phyloP scores from a whole-genome alignment of 2,329 filamentous ascomycete species.

The Fusarium armeniacum region DNA sequence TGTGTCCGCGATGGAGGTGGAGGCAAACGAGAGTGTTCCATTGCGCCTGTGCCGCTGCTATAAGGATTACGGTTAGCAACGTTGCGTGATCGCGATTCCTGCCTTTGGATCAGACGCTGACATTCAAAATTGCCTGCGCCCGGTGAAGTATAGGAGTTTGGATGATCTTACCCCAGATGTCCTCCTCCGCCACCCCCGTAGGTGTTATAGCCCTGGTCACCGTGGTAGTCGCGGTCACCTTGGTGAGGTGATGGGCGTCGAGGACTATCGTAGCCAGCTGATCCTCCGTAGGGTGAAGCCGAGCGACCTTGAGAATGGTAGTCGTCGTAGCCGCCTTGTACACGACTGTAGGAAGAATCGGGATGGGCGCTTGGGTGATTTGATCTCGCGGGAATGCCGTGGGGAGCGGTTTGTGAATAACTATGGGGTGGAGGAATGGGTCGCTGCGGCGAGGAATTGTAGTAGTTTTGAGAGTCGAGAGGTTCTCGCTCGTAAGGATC shows the following conservation, averaged over 20 bases:
- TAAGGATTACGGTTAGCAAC: constrained; percentile 75
- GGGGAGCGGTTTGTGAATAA: constrained; percentile 44
- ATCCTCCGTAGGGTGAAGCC: constrained; percentile 41
- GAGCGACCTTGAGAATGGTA: constrained; percentile 35
- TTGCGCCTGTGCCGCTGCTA: constrained; percentile 74
- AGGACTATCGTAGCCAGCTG: constrained; percentile 43
- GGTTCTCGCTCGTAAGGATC: constrained; percentile 56
- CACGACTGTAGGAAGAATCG: constrained; percentile 45
- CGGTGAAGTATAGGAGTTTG: constrained; percentile 60
- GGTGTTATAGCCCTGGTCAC: constrained; percentile 33
- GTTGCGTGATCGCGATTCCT: constrained; percentile 71
- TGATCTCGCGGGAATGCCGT: constrained; percentile 47
- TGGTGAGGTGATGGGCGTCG: constrained; percentile 40
- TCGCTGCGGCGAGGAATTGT: constrained; percentile 45
- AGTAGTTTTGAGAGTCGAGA: constrained; percentile 50
- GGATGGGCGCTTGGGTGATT: constrained; percentile 47
- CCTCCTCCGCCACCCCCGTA: constrained; percentile 43
- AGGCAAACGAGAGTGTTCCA: constrained; percentile 60
- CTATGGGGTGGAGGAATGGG: constrained; percentile 44
- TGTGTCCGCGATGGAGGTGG: constrained; percentile 57
- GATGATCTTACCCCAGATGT: constrained; percentile 46
- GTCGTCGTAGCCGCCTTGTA: constrained; percentile 39
- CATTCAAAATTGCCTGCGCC: constrained; percentile 76
- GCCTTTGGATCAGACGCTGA: constrained; percentile 75
- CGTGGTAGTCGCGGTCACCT: constrained; percentile 44